A percentile compares a stretch with the other conserved stretches of the same genome.
Evolutionary conservation across 768 basidiomycete species (phyloP).

Genomic region (Tulasnella sp.): DNA sequence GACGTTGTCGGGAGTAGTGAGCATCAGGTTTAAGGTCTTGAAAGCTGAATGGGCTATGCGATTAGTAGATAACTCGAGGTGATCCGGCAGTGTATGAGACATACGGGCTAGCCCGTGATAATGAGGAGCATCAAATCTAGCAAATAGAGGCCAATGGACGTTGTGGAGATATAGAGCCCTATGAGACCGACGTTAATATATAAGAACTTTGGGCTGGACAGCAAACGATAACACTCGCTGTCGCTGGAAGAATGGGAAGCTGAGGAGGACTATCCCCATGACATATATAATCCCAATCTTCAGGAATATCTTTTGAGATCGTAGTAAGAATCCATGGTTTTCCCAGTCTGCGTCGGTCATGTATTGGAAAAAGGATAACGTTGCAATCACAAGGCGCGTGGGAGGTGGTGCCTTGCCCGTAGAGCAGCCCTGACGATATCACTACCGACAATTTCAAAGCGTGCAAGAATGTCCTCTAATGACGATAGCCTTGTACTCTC

Average conservation of each 20-base stretch:
- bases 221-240: constrained; percentile 5
- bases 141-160: constrained; percentile 10
- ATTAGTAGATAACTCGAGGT: too few species aligned
- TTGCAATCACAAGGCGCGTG: too few species aligned
- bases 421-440: too few species aligned
- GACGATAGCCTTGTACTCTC: constrained; percentile 8
- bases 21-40: constrained; percentile 40
- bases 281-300: constrained; percentile 15
- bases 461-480: neutral
- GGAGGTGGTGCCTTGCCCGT: too few species aligned
- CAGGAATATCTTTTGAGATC: constrained; percentile 5
- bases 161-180: constrained; percentile 14
- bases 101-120: constrained; percentile 14
- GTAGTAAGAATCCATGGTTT: neutral
- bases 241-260: constrained; percentile 10
- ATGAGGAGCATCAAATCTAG: constrained; percentile 7
- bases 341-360: neutral
- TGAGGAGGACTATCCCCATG: neutral
- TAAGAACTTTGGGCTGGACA: neutral
- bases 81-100: neutral
- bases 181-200: neutral
- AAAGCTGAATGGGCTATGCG: too few species aligned
- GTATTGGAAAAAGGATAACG: too few species aligned
- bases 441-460: too few species aligned
- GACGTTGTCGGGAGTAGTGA: constrained; percentile 67